These are phyloP conservation scores for Haplosporangium gracile DNA, from an alignment of 192 early-diverging fungal genomes.

Conservation along the genomic window DNA sequence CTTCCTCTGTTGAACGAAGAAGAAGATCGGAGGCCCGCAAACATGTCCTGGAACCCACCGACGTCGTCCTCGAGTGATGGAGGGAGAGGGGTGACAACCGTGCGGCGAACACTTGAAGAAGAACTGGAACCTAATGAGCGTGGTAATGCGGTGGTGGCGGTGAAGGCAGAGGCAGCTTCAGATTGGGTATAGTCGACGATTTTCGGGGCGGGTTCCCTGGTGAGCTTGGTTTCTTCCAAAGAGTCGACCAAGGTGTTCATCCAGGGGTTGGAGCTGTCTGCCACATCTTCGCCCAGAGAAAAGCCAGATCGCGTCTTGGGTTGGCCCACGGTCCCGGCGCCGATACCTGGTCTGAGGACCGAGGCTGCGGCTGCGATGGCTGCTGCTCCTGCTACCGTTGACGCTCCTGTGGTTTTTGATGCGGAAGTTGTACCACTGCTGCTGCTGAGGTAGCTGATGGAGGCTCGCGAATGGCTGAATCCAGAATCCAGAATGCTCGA, in stretches of 20 bases:
- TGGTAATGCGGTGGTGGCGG: not conserved
- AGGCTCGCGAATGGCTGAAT: not conserved
- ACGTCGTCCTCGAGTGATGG: conserved; percentile 33
- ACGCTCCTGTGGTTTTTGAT: not conserved
- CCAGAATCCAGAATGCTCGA: conserved; percentile 40
- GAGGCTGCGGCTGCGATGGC: not conserved
- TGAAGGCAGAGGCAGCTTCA: not conserved
- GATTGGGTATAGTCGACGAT: conserved; percentile 39
- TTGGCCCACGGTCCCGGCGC: conserved; percentile 7
- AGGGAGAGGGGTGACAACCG: not conserved
- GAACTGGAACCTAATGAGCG: not conserved
- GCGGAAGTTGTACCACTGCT: not conserved
- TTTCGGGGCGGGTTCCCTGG: not conserved
- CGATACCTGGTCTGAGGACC: conserved; percentile 8
- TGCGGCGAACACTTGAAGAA: not conserved
- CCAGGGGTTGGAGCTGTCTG: conserved; percentile 49
- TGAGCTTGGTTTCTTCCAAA: conserved; percentile 19
- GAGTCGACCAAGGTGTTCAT: conserved; percentile 42
- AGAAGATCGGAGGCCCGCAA: conserved; percentile 9
- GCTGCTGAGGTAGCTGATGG: no score
- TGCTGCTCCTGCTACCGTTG: not conserved
- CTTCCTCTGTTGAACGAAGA: not conserved
- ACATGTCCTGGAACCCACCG: conserved; percentile 42
- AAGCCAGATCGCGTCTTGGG: conserved; percentile 29
- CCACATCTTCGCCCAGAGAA: conserved; percentile 49